Evolutionary conservation across 352 stramenopile species (phyloP), one percentile per base, ranked within the genome.

Genomic region (Phytophthora crassamura): DNA sequence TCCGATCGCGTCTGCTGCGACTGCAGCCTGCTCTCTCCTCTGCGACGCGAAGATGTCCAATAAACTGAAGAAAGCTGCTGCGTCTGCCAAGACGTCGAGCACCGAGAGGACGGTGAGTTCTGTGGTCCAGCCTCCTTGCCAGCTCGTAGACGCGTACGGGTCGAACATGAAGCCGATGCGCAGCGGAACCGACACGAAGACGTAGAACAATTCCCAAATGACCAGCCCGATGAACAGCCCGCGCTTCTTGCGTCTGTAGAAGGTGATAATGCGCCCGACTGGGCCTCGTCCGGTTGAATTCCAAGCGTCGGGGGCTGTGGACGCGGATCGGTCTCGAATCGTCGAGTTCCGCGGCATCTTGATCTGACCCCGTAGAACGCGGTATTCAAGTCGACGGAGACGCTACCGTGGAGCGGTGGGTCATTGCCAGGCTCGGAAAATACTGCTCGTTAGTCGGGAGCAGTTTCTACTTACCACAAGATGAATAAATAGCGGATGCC

Each of bases 101-200:
- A 48, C 35, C 25, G 82, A 77, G 25, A 89, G 78, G 4, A 89
- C 58, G 8, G 75, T 82, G 48, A 91, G 72, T 20, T 74, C 72
- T 0, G 34, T 41, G 2, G 74, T 88, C 84, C 84, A 93, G 0
- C 63, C 65, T 3, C 50, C 30, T 0, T 32, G n/a, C 45, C 64
- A 69, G 20, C 52, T 49, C 6, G 32, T 22, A 0, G 18, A 30
- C 1, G 64, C 34, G 39, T 84, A 82, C 4, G 80, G 80, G 57
- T 91, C 80, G 42, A 84, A 91, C 50, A 87, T 66, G 50, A 94
- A 88, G 22, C 84, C 86, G 39, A 94, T 72, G 0, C 84, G 83
- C 7, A 92, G 67, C 14, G 82, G 84, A 5, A 93, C 56, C 12
- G 74, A 90, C 20, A 82, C 15, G 34, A 88, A 69, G 16, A 83